A percentile compares a stretch with the other conserved stretches of the same genome.
Evolutionary conservation across 208 protist species (phyloP).

Genomic region (Leishmania major): DNA sequence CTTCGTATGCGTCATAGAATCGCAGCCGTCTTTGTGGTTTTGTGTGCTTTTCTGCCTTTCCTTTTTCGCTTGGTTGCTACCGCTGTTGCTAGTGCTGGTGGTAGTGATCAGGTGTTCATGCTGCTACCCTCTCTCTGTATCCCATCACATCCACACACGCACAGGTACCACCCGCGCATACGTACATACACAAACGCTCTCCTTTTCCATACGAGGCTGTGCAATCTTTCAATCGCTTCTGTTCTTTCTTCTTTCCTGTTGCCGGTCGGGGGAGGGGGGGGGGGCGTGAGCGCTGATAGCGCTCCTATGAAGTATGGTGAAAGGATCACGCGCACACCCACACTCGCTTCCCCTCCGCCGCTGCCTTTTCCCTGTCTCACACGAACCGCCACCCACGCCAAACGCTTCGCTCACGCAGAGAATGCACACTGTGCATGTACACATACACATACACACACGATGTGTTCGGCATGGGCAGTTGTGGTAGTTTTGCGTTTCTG

Average conservation of each 20-base stretch:
- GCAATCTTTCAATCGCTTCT: not conserved
- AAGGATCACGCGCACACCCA: not conserved
- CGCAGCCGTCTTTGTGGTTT: no score
- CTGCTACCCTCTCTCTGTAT: not conserved
- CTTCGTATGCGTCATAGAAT: no score
- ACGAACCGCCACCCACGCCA: not conserved
- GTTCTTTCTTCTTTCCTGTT: not conserved
- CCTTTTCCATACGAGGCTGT: not conserved
- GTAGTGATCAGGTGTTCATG: no score
- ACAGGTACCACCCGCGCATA: not conserved
- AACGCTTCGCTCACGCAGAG: not conserved
- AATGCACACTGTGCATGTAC: not conserved
- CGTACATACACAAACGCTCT: not conserved
- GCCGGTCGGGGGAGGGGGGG: not conserved
- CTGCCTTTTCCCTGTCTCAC: not conserved
- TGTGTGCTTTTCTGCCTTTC: not conserved
- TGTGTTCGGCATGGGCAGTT: not conserved
- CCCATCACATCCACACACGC: no score
- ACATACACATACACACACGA: not conserved
- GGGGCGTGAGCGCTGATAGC: not conserved
- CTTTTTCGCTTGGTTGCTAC: not conserved
- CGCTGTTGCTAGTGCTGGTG: no score
- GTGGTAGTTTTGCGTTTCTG: not conserved
- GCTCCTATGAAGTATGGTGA: not conserved
- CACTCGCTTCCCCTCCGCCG: not conserved